Base-by-base conservation (phyloP, 805 yeast species). In the Alloascoidea hylecoeti region DNA sequence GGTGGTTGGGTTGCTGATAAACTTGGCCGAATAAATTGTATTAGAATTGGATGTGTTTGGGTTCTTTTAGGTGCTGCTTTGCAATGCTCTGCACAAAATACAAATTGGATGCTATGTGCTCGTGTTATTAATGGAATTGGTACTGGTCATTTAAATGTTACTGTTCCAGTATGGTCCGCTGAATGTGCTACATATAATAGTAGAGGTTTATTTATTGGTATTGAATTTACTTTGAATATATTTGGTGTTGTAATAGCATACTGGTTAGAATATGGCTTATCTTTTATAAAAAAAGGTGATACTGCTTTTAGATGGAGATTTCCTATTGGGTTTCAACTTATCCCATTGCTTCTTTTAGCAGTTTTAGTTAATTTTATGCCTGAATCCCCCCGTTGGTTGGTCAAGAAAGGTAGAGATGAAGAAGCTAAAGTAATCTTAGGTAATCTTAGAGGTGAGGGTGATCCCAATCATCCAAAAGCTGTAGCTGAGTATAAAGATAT, bases 311-410 rank as follows among this genome's bases (percentile, higher is more conserved):
- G 74, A 15, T 82, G 89, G 88, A 72, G 94, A 63, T 68, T 82
- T 56, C 92, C 94, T 13, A 70, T 82, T 43, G 79, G 84, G 2
- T 60, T 80, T 51, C 94, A 82, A 61, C 62, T 73, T 41, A 45
- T 78, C 33, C 76, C 78, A 49, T 39, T 83, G 37, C 57, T 80
- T 34, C 55, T 78, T 37, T 61, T 82, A 74, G 77, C 42, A 38
- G 56, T 36, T 15, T 58, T 64, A 18, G 51, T 63, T 33, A 49
- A 71, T 34, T 69, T 74, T 34, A 58, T 88, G 16, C 96, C 97
- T 1, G 96, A 88, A 56, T 75, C 89, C 35, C 96, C 96, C 0
- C 66, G 96, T 44, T 88, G 70, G 62, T 75, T 72, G 50, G 83
- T 89, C 5, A 75, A 75, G 49, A 75, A 78, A 47, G 78, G 79